These are phyloP conservation scores for Conoideocrella luteorostrata DNA, from an alignment of 2,329 filamentous ascomycete species.

Conservation along the genomic window DNA sequence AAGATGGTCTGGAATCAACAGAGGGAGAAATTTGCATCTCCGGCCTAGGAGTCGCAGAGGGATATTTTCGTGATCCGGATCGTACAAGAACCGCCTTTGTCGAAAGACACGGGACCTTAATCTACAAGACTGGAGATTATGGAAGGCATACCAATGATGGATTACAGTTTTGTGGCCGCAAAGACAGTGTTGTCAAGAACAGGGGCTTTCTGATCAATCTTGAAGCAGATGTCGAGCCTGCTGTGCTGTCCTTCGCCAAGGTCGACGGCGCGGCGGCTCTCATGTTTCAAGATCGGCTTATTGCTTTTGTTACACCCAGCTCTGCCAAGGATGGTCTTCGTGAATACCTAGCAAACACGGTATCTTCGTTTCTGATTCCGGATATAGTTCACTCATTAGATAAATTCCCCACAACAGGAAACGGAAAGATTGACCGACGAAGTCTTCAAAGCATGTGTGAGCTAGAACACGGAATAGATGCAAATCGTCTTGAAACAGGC, in stretches of 20 bases:
- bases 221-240: conserved; percentile 23
- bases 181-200: conserved; percentile 25
- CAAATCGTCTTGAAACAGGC: too few species aligned
- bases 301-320: conserved; percentile 10
- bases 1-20: not conserved
- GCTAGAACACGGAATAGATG: too few species aligned
- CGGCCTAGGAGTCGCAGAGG: conserved; percentile 32
- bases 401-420: too few species aligned
- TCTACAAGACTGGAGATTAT: conserved; percentile 33
- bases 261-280: conserved; percentile 16
- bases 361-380: conserved; percentile 1
- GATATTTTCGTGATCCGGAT: conserved; percentile 29
- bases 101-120: conserved; percentile 11
- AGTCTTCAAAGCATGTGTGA: too few species aligned
- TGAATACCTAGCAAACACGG: too few species aligned
- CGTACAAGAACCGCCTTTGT: conserved; percentile 12
- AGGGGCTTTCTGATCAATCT: conserved; percentile 29
- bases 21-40: conserved; percentile 13
- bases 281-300: conserved; percentile 12
- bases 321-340: too few species aligned
- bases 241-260: conserved; percentile 12
- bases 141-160: conserved; percentile 7
- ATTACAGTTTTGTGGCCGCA: conserved; percentile 20
- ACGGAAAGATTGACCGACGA: too few species aligned
- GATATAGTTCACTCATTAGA: too few species aligned